phyloP scores from a whole-genome alignment of 768 basidiomycete genomes.

The Suillus variegatus region DNA sequence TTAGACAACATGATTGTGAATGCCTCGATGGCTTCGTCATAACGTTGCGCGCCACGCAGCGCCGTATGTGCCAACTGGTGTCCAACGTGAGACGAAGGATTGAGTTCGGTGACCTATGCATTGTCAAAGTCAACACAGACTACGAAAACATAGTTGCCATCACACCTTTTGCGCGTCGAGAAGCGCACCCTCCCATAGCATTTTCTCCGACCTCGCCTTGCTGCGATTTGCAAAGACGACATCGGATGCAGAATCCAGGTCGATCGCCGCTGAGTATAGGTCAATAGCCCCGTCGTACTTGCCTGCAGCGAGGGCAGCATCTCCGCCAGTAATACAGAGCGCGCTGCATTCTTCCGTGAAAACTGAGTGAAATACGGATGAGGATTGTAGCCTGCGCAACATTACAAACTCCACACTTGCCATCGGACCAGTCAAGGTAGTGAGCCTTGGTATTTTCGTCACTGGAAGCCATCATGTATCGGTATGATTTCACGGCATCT shows the following conservation, averaged over 20 bases:
- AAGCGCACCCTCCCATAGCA: background rate
- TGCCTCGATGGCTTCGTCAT: background rate
- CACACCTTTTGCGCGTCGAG: background rate
- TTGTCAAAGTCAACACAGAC: background rate
- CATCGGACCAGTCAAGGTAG: background rate
- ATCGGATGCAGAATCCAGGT: background rate
- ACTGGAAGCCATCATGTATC: background rate
- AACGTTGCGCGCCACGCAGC: background rate
- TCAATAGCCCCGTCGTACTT: no score
- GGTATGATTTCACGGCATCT: background rate
- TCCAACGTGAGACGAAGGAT: background rate
- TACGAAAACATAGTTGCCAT: background rate
- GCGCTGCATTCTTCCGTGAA: background rate
- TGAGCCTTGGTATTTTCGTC: background rate
- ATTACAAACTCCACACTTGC: background rate
- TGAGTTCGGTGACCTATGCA: background rate
- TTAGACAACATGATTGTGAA: background rate
- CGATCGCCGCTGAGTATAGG: no score
- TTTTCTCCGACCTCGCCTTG: background rate
- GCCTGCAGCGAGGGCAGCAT: background rate
- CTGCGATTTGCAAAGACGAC: background rate
- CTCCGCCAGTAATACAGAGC: background rate
- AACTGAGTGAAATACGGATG: background rate
- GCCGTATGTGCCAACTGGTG: background rate
- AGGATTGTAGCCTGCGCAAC: background rate